Evolutionary conservation across 208 protist genomes (phyloP), one percentile per base, ranked within the genome.

Genomic region (Trypanosoma conorhini): DNA sequence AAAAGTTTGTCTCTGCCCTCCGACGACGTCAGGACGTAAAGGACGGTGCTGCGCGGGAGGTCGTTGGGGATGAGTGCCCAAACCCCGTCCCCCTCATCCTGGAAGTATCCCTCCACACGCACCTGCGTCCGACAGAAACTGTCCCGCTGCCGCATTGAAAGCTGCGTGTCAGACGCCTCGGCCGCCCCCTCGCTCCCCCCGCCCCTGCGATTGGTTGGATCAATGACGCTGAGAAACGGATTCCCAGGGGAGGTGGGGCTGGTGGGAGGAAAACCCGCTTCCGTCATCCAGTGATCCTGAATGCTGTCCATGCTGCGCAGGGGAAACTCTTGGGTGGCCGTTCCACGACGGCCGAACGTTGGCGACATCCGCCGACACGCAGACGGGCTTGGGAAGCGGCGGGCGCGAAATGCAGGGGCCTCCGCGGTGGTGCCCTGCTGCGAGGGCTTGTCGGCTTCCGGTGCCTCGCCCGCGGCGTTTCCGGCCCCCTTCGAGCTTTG

Each of bases 21-120:
- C 13, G 86, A 93, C 28, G 91, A 85, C 46, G 91, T 96, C 4
- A 96, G 66, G 22, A 96, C 86, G 74, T 96, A 96, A 3, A 96
- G 79, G 42, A 96, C 55, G 50, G 86, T 91, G 67, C 86, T 92
- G 1, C 79, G 81, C 15, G 91, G 91, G 51, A 96, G 73, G 50
- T 96, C 91, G 70, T 84, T 92, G 0, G 91, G 88, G 60, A 96
- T 94, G 12, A 94, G 67, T 28, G 86, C 74, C 35, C 76, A 76
- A 24, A 81, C 56, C 17, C 33, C 44, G 35, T 65, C 65, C 44
- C 77, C 68, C 57, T 60, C 67, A 33, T 74, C 66, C 8, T 88
- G 76, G 63, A 83, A 93, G 80, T 85, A 95, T 51, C 90, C 90
- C 68, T 90, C 85, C 22, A 95, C 90, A 7, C 78, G 85, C 60